These are phyloP conservation scores for Hypoxylon sp. DNA, from an alignment of 2,329 filamentous ascomycete genomes.

Conservation along the genomic window DNA sequence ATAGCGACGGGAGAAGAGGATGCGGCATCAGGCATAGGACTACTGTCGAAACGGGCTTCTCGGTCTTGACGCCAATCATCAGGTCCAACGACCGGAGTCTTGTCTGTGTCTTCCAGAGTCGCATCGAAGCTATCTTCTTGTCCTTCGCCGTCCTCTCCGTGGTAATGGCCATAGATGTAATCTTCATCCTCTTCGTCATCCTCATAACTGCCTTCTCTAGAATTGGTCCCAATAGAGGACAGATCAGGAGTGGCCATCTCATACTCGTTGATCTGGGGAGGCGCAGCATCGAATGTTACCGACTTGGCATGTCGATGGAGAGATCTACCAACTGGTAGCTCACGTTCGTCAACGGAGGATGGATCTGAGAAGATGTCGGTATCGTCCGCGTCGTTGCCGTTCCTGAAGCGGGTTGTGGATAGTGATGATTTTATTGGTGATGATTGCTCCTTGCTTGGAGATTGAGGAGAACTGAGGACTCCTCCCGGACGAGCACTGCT, in stretches of 20 bases:
- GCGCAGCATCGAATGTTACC: conserved; percentile 94
- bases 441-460: conserved; percentile 73
- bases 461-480: conserved; percentile 48
- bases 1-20: conserved; percentile 53
- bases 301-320: conserved; percentile 91
- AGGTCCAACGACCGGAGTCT: conserved; percentile 96
- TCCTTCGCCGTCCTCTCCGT: conserved; percentile 65
- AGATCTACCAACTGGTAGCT: conserved; percentile 70
- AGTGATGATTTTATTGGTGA: conserved; percentile 93
- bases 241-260: conserved; percentile 97
- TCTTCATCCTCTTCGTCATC: conserved; percentile 81
- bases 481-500: conserved; percentile 44
- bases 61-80: conserved; percentile 91
- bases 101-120: conserved; percentile 92
- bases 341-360: conserved; percentile 63
- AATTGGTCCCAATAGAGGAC: conserved; percentile 89
- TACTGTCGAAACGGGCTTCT: conserved; percentile 76
- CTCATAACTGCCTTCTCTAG: conserved; percentile 92
- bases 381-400: conserved; percentile 73
- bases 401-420: conserved; percentile 71
- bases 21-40: conserved; percentile 68
- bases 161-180: conserved; percentile 66
- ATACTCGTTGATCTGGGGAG: conserved; percentile 95
- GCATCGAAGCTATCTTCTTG: conserved; percentile 94
- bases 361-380: conserved; percentile 74